phyloP scores from a whole-genome alignment of 352 stramenopile species.

The Pythium aphanidermatum region DNA sequence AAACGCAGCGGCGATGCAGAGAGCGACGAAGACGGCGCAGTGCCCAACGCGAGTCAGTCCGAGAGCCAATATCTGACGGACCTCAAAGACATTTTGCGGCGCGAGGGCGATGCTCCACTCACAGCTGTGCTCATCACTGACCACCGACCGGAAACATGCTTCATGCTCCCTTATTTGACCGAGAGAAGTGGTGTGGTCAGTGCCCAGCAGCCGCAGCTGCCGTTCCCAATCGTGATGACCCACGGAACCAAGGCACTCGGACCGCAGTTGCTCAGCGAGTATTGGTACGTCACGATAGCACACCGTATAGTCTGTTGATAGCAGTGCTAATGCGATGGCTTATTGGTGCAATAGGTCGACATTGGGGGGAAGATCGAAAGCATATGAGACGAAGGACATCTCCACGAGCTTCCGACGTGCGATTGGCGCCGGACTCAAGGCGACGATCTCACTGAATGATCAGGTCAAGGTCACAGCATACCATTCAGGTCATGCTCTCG shows the following conservation, averaged over 20 bases:
- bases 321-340: no score
- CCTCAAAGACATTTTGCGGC: slow-evolving; percentile 43
- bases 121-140: slow-evolving; percentile 59
- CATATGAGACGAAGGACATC: slow-evolving; percentile 64
- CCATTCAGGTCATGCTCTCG: slow-evolving; percentile 70
- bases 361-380: slow-evolving; percentile 31
- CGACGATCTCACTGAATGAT: slow-evolving; percentile 49
- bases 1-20: slow-evolving; percentile 12
- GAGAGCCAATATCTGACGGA: slow-evolving; percentile 54
- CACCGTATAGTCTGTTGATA: background rate
- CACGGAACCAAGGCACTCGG: slow-evolving; percentile 69
- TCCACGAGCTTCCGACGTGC: slow-evolving; percentile 39
- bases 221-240: slow-evolving; percentile 58
- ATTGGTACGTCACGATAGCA: slow-evolving; percentile 54
- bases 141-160: slow-evolving; percentile 59
- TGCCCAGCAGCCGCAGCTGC: slow-evolving; percentile 22
- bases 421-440: slow-evolving; percentile 44
- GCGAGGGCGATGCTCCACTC: slow-evolving; percentile 30
- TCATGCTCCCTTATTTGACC: slow-evolving; percentile 66
- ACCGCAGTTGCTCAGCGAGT: slow-evolving; percentile 64
- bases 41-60: slow-evolving; percentile 18
- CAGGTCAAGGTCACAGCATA: slow-evolving; percentile 75
- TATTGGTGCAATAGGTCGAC: no score
- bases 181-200: slow-evolving; percentile 40
- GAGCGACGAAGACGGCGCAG: slow-evolving; percentile 37